Percentiles rank a stretch among this genome's conserved stretches.
phyloP scores from a whole-genome alignment of 1,284 basidiomycete species.

The Leccinum variabile region DNA sequence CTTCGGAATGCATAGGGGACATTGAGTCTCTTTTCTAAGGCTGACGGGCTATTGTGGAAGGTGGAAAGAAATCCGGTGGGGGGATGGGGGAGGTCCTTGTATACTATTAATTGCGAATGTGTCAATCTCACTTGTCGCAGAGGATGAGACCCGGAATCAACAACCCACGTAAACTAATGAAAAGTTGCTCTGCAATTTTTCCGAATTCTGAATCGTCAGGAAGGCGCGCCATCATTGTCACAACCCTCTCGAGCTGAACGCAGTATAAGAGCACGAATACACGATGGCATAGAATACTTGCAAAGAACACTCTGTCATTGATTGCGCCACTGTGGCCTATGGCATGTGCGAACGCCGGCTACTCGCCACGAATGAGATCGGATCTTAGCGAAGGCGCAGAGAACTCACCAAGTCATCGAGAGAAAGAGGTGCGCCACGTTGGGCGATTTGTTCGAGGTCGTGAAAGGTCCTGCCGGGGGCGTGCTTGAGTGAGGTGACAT shows the following conservation, averaged over 20 bases:
- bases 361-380: background rate
- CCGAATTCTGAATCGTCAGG: conserved; percentile 38
- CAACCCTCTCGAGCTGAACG: conserved; percentile 52
- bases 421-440: conserved; percentile 24
- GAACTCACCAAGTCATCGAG: conserved; percentile 22
- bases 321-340: conserved; percentile 47
- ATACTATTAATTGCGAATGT: conserved; percentile 29
- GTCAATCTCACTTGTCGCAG: background rate
- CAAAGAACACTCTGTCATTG: conserved; percentile 59
- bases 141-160: background rate
- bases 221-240: conserved; percentile 54
- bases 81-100: conserved; percentile 71
- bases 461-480: conserved; percentile 8
- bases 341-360: conserved; percentile 55
- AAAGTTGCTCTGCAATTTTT: conserved; percentile 42
- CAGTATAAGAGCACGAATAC: conserved; percentile 3
- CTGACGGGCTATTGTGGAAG: conserved; percentile 7
- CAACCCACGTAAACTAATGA: conserved; percentile 51
- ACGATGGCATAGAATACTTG: conserved; percentile 24
- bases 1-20: conserved; percentile 52
- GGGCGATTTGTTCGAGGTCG: conserved; percentile 26
- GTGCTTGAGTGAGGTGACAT: background rate
- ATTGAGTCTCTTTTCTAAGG: background rate
- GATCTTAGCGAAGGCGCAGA: background rate
- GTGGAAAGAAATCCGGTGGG: conserved; percentile 49